Percentiles rank a stretch among this genome's conserved stretches.
phyloP scores from a whole-genome alignment of 1,139 yeast genomes.

The Blastobotrys niveus region DNA sequence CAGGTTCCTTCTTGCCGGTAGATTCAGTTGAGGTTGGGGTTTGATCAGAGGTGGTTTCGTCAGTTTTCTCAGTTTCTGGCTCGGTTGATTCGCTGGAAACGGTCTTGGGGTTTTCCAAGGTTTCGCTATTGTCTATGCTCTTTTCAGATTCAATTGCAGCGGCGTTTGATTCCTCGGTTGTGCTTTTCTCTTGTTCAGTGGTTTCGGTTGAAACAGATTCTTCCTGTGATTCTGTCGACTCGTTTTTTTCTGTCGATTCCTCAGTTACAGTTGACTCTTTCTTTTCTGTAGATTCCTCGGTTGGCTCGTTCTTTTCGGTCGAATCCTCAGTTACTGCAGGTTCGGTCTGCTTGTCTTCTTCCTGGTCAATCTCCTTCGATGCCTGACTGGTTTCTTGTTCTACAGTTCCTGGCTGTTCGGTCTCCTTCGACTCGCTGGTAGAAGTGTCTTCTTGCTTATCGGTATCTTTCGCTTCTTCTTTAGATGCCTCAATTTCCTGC shows the following conservation, averaged over 20 bases:
- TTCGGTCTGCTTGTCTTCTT: neutral
- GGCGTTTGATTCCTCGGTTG: neutral
- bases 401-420: neutral
- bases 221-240: neutral
- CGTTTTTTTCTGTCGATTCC: neutral
- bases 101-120: neutral
- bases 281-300: neutral
- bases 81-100: no score
- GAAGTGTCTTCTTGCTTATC: neutral
- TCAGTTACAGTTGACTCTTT: neutral
- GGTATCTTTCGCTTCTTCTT: neutral
- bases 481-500: neutral
- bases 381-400: neutral
- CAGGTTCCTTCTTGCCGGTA: neutral
- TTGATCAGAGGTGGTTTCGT: neutral
- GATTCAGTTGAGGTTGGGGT: neutral
- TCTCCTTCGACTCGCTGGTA: neutral
- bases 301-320: no score
- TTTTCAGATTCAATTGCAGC: neutral
- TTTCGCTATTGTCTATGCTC: neutral
- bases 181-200: no score
- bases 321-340: neutral
- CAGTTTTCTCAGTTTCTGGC: neutral
- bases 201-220: no score
- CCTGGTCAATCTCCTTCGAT: neutral